Evolutionary conservation across 1,284 basidiomycete species (phyloP), one percentile per base, ranked within the genome.

Genomic region (Phylloboletellus chloephorus): DNA sequence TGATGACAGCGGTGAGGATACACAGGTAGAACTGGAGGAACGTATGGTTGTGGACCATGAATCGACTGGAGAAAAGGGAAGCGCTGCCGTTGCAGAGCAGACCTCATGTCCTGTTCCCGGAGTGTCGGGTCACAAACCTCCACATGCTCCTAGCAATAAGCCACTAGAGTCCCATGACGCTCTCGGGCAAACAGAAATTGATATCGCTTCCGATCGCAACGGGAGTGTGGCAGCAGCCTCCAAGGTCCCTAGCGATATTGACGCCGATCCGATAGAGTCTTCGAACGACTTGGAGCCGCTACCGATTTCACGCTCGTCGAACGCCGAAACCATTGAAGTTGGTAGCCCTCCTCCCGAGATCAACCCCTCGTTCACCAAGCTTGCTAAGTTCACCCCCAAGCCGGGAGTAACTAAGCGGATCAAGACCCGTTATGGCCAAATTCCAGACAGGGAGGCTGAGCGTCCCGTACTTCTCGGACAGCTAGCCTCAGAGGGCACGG

Each of bases 351-450:
- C 32, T 12, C 8, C 29, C 10, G 45, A 60, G 31, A 15, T 29
- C 20, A 39, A 25, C 3, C 17, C 39, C 17, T 23, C 36, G 16
- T 34, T 37, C 37, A 5, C 36, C 13, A 21, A 28, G 3, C n/a
- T 19, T 7, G 30, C 41, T 28, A 50, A 48, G 9, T 55, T 51
- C 6, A 51, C 50, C 1, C 53, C 60, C 23, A 57, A 56, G 10
- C 52, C 57, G 5, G 56, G 64, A 10, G 52, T 62, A 7, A 49
- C 57, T 15, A 59, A 57, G 39, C 61, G 61, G 39, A 66, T 71
- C 57, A 68, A 63, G 54, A 57, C 62, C 30, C 58, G 67, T 11
- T 39, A 58, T 21, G 69, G 67, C 2, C 53, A 52, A 31, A 46
- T 60, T 16, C 49, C 49, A 8, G 40, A 40, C 12, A 37, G 44